Base-by-base conservation (phyloP, 306 rosid genomes). In the Corylus heterophylla region DNA sequence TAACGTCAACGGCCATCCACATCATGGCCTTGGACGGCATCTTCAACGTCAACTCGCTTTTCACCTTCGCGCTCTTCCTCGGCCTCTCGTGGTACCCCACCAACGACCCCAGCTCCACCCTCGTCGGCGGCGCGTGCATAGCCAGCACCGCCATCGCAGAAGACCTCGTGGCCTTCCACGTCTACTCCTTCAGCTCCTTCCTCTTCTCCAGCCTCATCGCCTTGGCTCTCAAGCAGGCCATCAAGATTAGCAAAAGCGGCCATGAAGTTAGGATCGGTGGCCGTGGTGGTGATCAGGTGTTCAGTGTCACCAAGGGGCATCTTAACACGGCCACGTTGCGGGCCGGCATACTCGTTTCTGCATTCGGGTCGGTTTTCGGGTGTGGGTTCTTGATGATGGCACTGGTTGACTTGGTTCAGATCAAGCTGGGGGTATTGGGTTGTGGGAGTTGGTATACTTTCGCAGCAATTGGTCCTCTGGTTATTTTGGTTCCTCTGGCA, bases 191-290 rank as follows among this genome's bases (percentile, higher is more conserved):
- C 89, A 91, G 97, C 88, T 91, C 86, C 61, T 94, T 94, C 84
- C 92, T 94, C n/a, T 94, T 94, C 90, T 94, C 97, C 20, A 92
- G 95, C 85, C 98, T 92, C 62, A 76, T 94, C 13, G 95, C 98
- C 39, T 71, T 87, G 76, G 91, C 97, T 22, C 86, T 94, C 39
- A 94, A 92, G 74, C 97, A 94, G 69, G 87, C 87, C 56, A 89
- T 94, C 79, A 89, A 75, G 64, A 75, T 81, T 5, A 80, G 82
- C 78, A 70, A 22, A 5, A 79, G 27, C 2, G 71, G 37, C 5
- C 69, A 35, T 2, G 79, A 72, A 5, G 75, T 4, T 1, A 6
- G 49, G 27, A 7, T 42, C 0, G 73, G n/a, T 27, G 54, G 55
- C 11, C 27, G 12, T 2, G 81, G 2, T 0, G 78, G 54, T 20